Base-by-base conservation (phyloP, 345 rosid genomes). In the Toxicodendron radicans region DNA sequence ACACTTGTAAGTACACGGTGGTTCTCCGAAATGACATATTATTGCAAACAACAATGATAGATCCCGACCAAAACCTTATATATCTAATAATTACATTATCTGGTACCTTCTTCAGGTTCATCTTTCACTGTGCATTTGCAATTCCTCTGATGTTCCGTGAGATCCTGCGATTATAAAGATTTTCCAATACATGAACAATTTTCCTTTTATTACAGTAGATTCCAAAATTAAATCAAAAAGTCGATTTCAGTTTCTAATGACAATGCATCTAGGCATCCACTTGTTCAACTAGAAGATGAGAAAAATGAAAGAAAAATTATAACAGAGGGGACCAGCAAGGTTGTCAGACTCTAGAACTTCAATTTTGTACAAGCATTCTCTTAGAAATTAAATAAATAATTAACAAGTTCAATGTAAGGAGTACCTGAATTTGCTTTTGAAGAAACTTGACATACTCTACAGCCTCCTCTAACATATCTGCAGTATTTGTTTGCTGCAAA, bases 391-490 rank as follows among this genome's bases (percentile, higher is more conserved):
- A 64, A 66, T n/a, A 17, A 49, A 20, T 21, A 20, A 14, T 18
- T 21, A 35, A 58, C 20, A 71, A 68, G 38, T 49, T 16, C 4
- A 66, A 51, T 32, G 46, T 35, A 70, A 14, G 51, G 56, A 71
- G 78, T 78, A 93, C 98, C 98, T 91, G 87, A 69, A 91, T 91
- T 79, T 92, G 96, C 74, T 58, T 89, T 75, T 89, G 92, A 77
- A 92, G 91, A 78, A 79, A 65, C 78, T 92, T 92, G 49, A 92
- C 94, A 20, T 89, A 92, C 78, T 87, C 91, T 62, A 91, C 87
- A 4, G 97, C 97, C 79, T 91, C 94, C 49, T 91, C 96, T 75
- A 92, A 74, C 97, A 92, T 92, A 71, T 92, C 97, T 5, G 97
- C 93, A 13, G 97, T 91, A 83, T 92, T 92, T 53, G 96, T 88